Percentiles rank a stretch among this genome's conserved stretches.
These are phyloP conservation scores for Solanum hybrid DNA, from an alignment of 305 asterid species.

Conservation along the genomic window DNA sequence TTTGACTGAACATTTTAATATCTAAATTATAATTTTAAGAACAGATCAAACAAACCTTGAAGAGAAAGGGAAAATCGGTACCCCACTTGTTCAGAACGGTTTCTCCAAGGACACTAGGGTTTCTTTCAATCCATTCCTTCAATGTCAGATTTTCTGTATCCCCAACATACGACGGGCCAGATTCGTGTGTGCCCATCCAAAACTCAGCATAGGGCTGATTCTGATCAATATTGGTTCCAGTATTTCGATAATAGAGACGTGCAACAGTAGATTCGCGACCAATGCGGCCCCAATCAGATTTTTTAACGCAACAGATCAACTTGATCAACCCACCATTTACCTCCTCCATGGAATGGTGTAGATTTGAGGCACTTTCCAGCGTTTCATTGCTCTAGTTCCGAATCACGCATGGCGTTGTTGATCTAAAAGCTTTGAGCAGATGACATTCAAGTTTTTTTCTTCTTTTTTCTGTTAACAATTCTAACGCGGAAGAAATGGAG, in stretches of 20 bases:
- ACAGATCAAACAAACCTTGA: constrained; percentile 42
- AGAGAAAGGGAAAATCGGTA: constrained; percentile 68
- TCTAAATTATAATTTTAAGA: not conserved
- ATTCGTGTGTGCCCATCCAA: constrained; percentile 93
- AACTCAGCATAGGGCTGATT: constrained; percentile 79
- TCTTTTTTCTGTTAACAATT: not conserved
- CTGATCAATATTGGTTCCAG: constrained; percentile 26
- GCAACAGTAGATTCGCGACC: constrained; percentile 75
- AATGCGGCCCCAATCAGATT: constrained; percentile 77
- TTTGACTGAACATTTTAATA: not conserved
- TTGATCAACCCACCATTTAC: constrained; percentile 16
- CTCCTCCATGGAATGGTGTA: not conserved
- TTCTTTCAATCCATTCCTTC: constrained; percentile 72
- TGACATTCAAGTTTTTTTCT: not conserved
- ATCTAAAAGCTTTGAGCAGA: not conserved
- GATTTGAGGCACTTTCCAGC: not conserved
- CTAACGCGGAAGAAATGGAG: not conserved
- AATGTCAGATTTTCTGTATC: constrained; percentile 20
- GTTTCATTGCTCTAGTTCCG: not conserved
- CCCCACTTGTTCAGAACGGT: constrained; percentile 65
- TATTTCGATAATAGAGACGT: constrained; percentile 45
- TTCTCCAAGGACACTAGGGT: constrained; percentile 65
- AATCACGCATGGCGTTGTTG: not conserved
- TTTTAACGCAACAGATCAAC: constrained; percentile 60
- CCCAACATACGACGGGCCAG: constrained; percentile 65